Percentiles rank a stretch among this genome's conserved stretches.
Conservation (phyloP, 2,329 filamentous ascomycete species). For the Alternaria tenuissima region DNA sequence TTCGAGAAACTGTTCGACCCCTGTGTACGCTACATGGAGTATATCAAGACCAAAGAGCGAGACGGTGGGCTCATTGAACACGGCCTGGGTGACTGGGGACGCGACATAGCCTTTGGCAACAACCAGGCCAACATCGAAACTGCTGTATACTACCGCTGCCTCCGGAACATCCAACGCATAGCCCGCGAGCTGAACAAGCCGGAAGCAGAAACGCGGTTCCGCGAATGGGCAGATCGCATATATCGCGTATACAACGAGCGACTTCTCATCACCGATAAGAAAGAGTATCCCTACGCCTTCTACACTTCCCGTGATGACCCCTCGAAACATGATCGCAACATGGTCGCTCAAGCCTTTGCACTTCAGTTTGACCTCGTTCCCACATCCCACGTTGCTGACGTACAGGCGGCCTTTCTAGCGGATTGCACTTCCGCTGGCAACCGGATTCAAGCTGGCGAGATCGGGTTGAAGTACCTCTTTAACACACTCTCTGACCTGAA, state of each 20-base stretch:
- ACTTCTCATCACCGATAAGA: constrained; percentile 33
- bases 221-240: constrained; percentile 33
- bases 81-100: constrained; percentile 56
- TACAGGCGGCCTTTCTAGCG: neutral
- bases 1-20: constrained; percentile 51
- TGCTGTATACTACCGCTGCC: constrained; percentile 53
- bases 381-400: accelerated
- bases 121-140: constrained; percentile 58
- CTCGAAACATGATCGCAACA: neutral
- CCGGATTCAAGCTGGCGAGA: constrained; percentile 53
- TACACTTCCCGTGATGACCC: constrained; percentile 40
- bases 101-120: constrained; percentile 55
- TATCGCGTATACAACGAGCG: constrained; percentile 29
- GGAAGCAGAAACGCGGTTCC: constrained; percentile 23
- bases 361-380: neutral
- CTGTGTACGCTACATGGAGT: constrained; percentile 54
- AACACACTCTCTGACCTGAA: constrained; percentile 54
- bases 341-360: neutral
- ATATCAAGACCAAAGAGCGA: constrained; percentile 52
- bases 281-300: constrained; percentile 46
- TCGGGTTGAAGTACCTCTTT: constrained; percentile 55
- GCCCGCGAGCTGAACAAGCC: constrained; percentile 29
- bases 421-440: constrained; percentile 33
- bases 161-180: constrained; percentile 46
- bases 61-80: constrained; percentile 55